A percentile compares a stretch with the other conserved stretches of the same genome.
Conservation (phyloP, 2,329 filamentous ascomycete genomes). For the Colletotrichum orbiculare region DNA sequence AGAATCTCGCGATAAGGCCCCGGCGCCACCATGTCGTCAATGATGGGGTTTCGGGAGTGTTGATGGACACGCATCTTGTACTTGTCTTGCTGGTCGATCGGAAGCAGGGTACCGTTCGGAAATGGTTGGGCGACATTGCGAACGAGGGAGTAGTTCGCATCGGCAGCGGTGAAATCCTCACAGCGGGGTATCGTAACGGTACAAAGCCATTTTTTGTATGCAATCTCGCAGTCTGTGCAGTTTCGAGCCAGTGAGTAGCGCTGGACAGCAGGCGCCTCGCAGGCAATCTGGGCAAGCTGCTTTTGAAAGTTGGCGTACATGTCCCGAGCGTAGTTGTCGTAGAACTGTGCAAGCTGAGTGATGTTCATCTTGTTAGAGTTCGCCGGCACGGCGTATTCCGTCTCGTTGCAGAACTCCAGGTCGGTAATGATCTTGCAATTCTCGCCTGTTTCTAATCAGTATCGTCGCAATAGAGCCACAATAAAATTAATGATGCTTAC, state of each 20-base stretch:
- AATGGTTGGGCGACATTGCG: slow-evolving; percentile 80
- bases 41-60: slow-evolving; percentile 74
- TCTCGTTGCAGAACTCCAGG: slow-evolving; percentile 87
- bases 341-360: slow-evolving; percentile 73
- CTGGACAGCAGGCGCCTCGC: slow-evolving; percentile 78
- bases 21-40: slow-evolving; percentile 78
- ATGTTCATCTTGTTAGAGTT: slow-evolving; percentile 73
- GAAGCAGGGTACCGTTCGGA: slow-evolving; percentile 71
- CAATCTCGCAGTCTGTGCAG: slow-evolving; percentile 79
- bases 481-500: slow-evolving; percentile 59
- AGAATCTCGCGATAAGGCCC: slow-evolving; percentile 95
- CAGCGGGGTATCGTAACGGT: slow-evolving; percentile 93
- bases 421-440: slow-evolving; percentile 90
- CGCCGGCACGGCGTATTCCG: slow-evolving; percentile 90
- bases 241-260: slow-evolving; percentile 83
- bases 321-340: slow-evolving; percentile 78
- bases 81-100: slow-evolving; percentile 47
- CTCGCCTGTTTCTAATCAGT: slow-evolving; percentile 61
- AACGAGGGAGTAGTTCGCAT: slow-evolving; percentile 54
- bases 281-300: slow-evolving; percentile 85
- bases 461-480: neutral
- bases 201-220: slow-evolving; percentile 97
- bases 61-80: slow-evolving; percentile 55
- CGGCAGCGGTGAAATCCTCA: slow-evolving; percentile 77
- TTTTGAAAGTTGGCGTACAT: slow-evolving; percentile 85